A percentile compares a stretch with the other conserved stretches of the same genome.
phyloP scores from a whole-genome alignment of 1,284 basidiomycete species.

The Sphagnurus paluster region DNA sequence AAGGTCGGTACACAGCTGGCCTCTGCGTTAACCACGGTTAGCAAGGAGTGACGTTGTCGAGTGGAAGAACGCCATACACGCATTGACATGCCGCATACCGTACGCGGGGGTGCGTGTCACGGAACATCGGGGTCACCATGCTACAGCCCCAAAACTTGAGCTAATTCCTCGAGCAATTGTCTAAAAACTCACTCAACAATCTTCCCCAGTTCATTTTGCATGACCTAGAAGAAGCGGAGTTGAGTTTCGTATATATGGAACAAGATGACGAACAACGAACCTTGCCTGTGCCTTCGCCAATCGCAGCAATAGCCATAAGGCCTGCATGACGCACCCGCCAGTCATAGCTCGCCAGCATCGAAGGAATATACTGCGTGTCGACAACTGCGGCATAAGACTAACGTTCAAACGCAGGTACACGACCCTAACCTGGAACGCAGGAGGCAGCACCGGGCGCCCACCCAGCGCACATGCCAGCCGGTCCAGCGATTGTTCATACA shows the following conservation, averaged over 20 bases:
- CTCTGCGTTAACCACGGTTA: slow-evolving; percentile 39
- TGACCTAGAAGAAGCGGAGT: slow-evolving; percentile 45
- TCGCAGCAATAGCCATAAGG: slow-evolving; percentile 77
- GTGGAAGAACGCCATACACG: slow-evolving; percentile 52
- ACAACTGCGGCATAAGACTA: too few relatives aligned
- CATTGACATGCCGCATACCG: slow-evolving; percentile 86
- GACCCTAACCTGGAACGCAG: slow-evolving; percentile 75
- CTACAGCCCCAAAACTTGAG: slow-evolving; percentile 36
- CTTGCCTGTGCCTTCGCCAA: slow-evolving; percentile 75
- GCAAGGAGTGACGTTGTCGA: too few relatives aligned
- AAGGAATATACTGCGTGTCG: slow-evolving; percentile 69
- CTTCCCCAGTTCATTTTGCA: slow-evolving; percentile 75
- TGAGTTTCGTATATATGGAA: not conserved
- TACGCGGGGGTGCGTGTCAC: slow-evolving; percentile 78
- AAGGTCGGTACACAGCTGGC: slow-evolving; percentile 82
- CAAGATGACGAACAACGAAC: slow-evolving; percentile 26
- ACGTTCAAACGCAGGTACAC: too few relatives aligned
- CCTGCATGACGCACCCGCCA: slow-evolving; percentile 83
- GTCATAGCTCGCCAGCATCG: slow-evolving; percentile 75
- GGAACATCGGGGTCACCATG: slow-evolving; percentile 74
- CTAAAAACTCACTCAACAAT: slow-evolving; percentile 59
- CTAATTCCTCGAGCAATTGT: not conserved
- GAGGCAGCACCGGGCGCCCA: slow-evolving; percentile 68
- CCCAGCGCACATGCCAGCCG: slow-evolving; percentile 75
- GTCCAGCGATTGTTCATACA: slow-evolving; percentile 80